A percentile compares a stretch with the other conserved stretches of the same genome.
These are phyloP conservation scores for Parasarocladium wereldwijsianum DNA, from an alignment of 2,329 filamentous ascomycete species.

Conservation along the genomic window DNA sequence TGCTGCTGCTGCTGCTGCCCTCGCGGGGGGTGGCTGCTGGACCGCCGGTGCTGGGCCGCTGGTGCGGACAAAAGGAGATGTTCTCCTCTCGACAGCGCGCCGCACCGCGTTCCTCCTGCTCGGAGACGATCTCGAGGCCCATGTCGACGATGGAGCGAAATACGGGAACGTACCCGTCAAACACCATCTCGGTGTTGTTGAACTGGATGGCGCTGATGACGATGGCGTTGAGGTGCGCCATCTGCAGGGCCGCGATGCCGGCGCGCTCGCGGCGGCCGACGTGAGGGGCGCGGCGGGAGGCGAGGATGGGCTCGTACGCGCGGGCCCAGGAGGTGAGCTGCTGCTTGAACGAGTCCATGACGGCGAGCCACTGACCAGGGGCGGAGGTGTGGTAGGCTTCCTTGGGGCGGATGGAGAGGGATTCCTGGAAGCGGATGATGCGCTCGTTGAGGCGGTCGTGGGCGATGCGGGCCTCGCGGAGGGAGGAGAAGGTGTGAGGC, in stretches of 20 bases:
- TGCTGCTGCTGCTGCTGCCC: constrained; percentile 12
- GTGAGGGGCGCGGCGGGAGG: constrained; percentile 29
- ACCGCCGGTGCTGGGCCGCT: constrained; percentile 5
- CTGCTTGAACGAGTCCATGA: constrained; percentile 26
- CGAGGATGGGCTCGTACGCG: constrained; percentile 41
- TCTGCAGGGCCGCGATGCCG: constrained; percentile 46
- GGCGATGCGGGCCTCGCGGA: constrained; percentile 39
- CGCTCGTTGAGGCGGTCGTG: constrained; percentile 42
- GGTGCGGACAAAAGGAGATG: constrained; percentile 26
- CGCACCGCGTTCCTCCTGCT: constrained; percentile 37
- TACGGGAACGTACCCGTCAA: constrained; percentile 36
- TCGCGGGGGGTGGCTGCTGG: no score
- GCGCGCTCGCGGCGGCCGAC: constrained; percentile 41
- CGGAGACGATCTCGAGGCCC: constrained; percentile 43
- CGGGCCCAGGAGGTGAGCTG: constrained; percentile 39
- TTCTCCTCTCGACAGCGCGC: constrained; percentile 27
- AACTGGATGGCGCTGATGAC: constrained; percentile 47
- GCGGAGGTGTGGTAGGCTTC: constrained; percentile 40
- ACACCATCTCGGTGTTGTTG: constrained; percentile 40
- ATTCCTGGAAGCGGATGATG: constrained; percentile 44
- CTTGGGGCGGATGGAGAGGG: constrained; percentile 29
- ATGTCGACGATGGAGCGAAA: constrained; percentile 42
- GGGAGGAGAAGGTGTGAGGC: constrained; percentile 29
- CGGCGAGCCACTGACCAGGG: constrained; percentile 29
- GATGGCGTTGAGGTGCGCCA: constrained; percentile 43